Base-by-base conservation (phyloP, 345 rosid genomes). In the Turnera subulata region DNA sequence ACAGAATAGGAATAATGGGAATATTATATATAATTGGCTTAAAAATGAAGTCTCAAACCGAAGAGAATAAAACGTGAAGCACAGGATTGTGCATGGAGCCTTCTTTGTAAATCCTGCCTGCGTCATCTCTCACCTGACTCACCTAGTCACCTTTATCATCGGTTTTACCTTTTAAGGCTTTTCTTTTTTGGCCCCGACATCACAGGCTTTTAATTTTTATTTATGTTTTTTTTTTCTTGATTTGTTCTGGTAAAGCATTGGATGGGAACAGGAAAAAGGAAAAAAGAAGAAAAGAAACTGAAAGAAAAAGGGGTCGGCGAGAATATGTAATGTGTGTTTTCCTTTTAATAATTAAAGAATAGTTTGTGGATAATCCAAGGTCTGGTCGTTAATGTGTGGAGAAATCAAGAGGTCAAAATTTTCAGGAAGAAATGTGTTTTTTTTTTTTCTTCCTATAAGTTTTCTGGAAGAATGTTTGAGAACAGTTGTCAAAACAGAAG, bases 11-110 rank as follows among this genome's bases (percentile, higher is more conserved):
- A n/a, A n/a, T n/a, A n/a, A n/a, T n/a, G n/a, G n/a, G n/a, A n/a
- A n/a, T n/a, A n/a, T n/a, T n/a, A n/a, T n/a, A n/a, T n/a, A n/a
- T n/a, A n/a, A n/a, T n/a, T n/a, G n/a, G n/a, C n/a, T n/a, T n/a
- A n/a, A n/a, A n/a, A n/a, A n/a, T n/a, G n/a, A n/a, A n/a, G n/a
- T n/a, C n/a, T n/a, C n/a, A n/a, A n/a, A n/a, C n/a, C n/a, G n/a
- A n/a, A n/a, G n/a, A n/a, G n/a, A 54, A 26, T 43, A 11, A 11
- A 53, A 64, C 61, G 47, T 62, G 37, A 62, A 43, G 32, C 58
- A 62, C 33, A 7, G 65, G 58, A 61, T 42, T 29, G 35, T 24
- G 33, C 11, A 32, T 9, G 55, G 18, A 5, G 39, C 7, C 46
- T 12, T 6, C 44, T 13, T 45, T n/a, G n/a, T n/a, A n/a, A n/a